Evolutionary conservation across 2,329 filamentous ascomycete species (phyloP).

Genomic region (Penicillium fuscoglaucum): DNA sequence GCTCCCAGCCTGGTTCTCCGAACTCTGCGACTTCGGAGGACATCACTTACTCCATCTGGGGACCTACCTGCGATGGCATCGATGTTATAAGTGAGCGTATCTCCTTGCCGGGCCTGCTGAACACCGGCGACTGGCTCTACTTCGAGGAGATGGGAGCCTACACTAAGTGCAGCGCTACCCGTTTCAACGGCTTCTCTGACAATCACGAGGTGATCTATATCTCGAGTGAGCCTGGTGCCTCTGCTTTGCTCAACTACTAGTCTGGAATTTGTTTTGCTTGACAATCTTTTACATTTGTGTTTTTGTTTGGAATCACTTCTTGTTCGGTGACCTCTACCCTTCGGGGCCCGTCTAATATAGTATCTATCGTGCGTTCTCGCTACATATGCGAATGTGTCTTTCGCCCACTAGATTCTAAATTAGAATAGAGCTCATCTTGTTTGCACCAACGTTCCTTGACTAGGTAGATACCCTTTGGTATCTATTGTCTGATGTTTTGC

Average conservation of each 20-base stretch:
- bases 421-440: slow-evolving; percentile 10
- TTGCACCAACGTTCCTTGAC: background rate
- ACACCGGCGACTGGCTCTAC: slow-evolving; percentile 97
- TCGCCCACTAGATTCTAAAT: background rate
- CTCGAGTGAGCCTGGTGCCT: slow-evolving; percentile 86
- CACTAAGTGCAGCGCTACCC: slow-evolving; percentile 95
- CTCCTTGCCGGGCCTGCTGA: slow-evolving; percentile 71
- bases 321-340: background rate
- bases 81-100: slow-evolving; percentile 87
- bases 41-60: slow-evolving; percentile 94
- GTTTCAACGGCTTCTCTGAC: slow-evolving; percentile 96
- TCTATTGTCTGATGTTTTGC: background rate
- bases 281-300: slow-evolving; percentile 9
- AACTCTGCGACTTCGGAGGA: slow-evolving; percentile 45
- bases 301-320: slow-evolving; percentile 5
- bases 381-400: background rate
- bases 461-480: background rate
- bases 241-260: slow-evolving; percentile 63
- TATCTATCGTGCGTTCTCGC: slow-evolving; percentile 12
- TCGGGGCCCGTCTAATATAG: slow-evolving; percentile 4
- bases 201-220: slow-evolving; percentile 92
- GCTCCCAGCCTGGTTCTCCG: slow-evolving; percentile 58
- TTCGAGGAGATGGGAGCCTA: slow-evolving; percentile 99
- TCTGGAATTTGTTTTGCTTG: slow-evolving; percentile 7
- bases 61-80: slow-evolving; percentile 95